Conservation (phyloP, 441 rosid species). For the Lepidium campestre region DNA sequence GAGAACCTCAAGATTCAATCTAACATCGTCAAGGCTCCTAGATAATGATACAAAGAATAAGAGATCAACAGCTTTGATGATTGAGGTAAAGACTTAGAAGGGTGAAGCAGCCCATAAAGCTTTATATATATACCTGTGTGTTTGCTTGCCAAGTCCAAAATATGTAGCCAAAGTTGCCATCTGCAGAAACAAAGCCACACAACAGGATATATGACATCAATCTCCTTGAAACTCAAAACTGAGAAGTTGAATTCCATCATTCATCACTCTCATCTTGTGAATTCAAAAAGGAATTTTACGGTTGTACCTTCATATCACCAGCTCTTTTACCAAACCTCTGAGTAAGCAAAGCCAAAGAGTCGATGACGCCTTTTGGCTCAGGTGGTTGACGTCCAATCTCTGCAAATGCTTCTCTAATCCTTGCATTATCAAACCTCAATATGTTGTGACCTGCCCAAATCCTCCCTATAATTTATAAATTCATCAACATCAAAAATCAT, state of each 20-base stretch:
- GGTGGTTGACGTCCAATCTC: slow-evolving; percentile 67
- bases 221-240: neutral
- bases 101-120: neutral
- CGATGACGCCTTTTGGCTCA: slow-evolving; percentile 69
- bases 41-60: neutral
- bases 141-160: slow-evolving; percentile 80
- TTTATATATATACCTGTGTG: slow-evolving; percentile 49
- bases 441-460: slow-evolving; percentile 98
- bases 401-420: slow-evolving; percentile 73
- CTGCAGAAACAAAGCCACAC: slow-evolving; percentile 32
- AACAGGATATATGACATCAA: neutral
- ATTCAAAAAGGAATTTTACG: neutral
- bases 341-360: slow-evolving; percentile 70
- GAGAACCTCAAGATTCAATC: slow-evolving; percentile 87
- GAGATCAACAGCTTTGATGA: neutral
- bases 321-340: slow-evolving; percentile 84
- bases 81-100: slow-evolving; percentile 15
- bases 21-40: slow-evolving; percentile 93
- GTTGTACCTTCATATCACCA: slow-evolving; percentile 75
- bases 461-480: slow-evolving; percentile 42
- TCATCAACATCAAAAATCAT: neutral
- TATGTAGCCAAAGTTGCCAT: slow-evolving; percentile 91
- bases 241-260: neutral
- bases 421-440: slow-evolving; percentile 75
- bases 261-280: neutral